Base-by-base conservation (phyloP, 768 basidiomycete genomes). In the Trametes maxima region DNA sequence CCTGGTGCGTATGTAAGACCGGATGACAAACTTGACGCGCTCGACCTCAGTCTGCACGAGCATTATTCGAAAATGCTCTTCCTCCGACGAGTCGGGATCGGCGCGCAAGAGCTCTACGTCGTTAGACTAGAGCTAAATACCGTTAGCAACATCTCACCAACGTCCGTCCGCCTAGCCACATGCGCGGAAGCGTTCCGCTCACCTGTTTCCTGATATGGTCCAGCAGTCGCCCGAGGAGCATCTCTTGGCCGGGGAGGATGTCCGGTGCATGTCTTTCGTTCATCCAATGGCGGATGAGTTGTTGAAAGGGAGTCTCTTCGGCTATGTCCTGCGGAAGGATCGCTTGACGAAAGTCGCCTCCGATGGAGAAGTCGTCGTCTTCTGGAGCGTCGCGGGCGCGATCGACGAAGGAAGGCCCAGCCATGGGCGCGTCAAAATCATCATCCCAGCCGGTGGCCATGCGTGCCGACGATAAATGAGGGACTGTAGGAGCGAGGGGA, bases 41-140 rank as follows among this genome's bases (percentile, higher is more conserved):
- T 98, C 95, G 66, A 96, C 85, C 74, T 98, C 95, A 0, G 93
- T 95, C 75, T 95, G 93, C 0, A 92, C 95, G 54, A 98, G 87
- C 80, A 94, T 89, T 36, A 96, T 91, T 65, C 93, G 81, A 62
- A 95, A 90, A 68, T 98, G 94, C 64, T 98, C 95, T 63, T 96
- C 94, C 68, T 96, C 94, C 1, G 89, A 92, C 2, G 92, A 88
- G 39, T 85, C 83, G 0, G 92, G 90, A 72, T 96, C 93, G 24
- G 85, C 85, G 4, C 91, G 82, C 33, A 97, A 75, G 49, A 83
- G 77, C 70, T 85, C 92, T 37, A 92, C 92, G 58, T 84, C 85
- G 65, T 90, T 87, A 60, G 88, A 87, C 94, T 96, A 68, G 55
- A 66, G 61, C 68, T 66, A 54, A 36, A 61, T 51, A 58, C 67